Conservation (phyloP, 2,329 filamentous ascomycete genomes). For the Botrytis elliptica region DNA sequence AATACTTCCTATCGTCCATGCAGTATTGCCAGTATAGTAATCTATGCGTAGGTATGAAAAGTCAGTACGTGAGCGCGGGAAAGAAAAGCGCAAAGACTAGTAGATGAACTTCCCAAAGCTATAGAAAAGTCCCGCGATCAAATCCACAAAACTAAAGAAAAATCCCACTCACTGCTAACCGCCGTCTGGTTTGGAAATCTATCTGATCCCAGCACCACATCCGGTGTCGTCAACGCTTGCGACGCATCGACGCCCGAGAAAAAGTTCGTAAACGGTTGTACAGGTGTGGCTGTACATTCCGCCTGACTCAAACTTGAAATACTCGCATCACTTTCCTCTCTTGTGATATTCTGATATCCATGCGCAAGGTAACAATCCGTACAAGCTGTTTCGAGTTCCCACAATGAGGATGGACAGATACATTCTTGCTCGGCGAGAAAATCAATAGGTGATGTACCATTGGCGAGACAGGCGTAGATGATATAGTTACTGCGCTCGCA, state of each 20-base stretch:
- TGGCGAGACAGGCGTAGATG: background rate
- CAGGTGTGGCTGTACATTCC: background rate
- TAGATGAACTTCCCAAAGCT: background rate
- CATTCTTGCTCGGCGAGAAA: background rate
- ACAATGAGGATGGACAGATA: background rate
- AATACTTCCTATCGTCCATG: background rate
- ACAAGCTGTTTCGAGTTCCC: background rate
- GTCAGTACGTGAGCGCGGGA: fast-evolving
- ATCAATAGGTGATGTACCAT: background rate
- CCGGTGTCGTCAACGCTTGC: background rate
- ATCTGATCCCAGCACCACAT: background rate
- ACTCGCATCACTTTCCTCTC: background rate
- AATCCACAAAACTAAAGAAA: background rate
- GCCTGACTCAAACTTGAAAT: background rate
- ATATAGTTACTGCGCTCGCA: background rate
- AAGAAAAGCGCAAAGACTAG: background rate
- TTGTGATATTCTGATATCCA: background rate
- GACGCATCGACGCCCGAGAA: background rate
- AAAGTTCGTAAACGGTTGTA: background rate
- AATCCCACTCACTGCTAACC: background rate
- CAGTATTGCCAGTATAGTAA: background rate
- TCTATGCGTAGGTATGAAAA: background rate
- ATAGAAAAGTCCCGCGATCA: background rate
- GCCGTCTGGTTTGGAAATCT: background rate
- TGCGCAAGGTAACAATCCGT: background rate